A percentile compares a stretch with the other conserved stretches of the same genome.
Conservation (phyloP, 2,329 filamentous ascomycete genomes). For the Mycogone perniciosa region DNA sequence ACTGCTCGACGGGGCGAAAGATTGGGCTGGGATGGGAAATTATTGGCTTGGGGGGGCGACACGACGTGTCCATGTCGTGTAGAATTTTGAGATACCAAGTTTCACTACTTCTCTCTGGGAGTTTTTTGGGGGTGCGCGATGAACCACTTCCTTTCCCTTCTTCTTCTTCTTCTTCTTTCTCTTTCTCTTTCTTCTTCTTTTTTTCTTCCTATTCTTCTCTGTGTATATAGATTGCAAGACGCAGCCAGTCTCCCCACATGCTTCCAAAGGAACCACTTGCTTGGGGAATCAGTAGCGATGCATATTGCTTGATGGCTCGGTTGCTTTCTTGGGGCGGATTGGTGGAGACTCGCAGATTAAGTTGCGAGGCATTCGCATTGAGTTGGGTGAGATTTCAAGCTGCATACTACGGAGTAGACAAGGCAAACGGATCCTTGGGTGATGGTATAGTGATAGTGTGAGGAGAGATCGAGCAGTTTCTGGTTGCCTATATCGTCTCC, state of each 20-base stretch:
- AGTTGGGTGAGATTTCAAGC: too few relatives aligned
- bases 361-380: too few relatives aligned
- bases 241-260: neutral
- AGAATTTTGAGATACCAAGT: slow-evolving; percentile 6
- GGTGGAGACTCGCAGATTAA: too few relatives aligned
- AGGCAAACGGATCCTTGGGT: too few relatives aligned
- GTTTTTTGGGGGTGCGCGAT: neutral
- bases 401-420: too few relatives aligned
- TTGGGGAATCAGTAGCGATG: neutral
- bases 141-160: neutral
- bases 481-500: too few relatives aligned
- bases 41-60: neutral
- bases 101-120: neutral
- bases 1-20: neutral
- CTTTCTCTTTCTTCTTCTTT: neutral
- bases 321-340: neutral
- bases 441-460: too few relatives aligned
- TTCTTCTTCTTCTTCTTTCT: neutral
- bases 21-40: neutral
- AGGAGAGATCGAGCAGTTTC: too few relatives aligned
- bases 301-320: too few relatives aligned
- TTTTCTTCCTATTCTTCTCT: slow-evolving; percentile 1
- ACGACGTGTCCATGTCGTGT: neutral
- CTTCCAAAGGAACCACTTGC: neutral
- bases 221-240: slow-evolving; percentile 12